A percentile compares a stretch with the other conserved stretches of the same genome.
Evolutionary conservation across 2,329 filamentous ascomycete species (phyloP).

Genomic region (Penicillium glabrum): DNA sequence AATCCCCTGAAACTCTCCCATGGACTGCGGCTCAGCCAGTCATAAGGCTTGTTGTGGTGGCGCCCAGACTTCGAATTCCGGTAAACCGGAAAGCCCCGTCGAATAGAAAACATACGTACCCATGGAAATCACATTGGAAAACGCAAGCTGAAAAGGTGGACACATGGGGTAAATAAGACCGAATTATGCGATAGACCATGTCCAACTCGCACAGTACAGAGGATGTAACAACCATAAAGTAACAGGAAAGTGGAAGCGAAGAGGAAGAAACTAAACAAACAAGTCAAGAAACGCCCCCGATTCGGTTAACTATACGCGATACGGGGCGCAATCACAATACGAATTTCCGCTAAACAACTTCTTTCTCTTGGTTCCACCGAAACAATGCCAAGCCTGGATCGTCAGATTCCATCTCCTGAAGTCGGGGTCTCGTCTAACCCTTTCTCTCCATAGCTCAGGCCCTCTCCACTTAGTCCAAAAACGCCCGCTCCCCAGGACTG

Average conservation of each 20-base stretch:
- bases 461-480: conserved; percentile 4
- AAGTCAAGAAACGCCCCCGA: background rate
- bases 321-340: background rate
- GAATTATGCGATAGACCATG: background rate
- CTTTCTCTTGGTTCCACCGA: conserved; percentile 1
- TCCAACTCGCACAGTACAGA: background rate
- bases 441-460: conserved; percentile 2
- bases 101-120: background rate
- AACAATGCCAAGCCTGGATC: conserved; percentile 11
- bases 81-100: background rate
- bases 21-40: background rate
- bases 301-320: background rate
- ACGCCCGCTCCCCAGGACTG: background rate
- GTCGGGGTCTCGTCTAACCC: background rate
- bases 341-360: conserved; percentile 5
- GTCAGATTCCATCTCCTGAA: conserved; percentile 10
- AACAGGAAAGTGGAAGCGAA: background rate
- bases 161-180: background rate
- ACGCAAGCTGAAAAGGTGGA: background rate
- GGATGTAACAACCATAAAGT: too few relatives aligned
- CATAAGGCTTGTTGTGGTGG: background rate
- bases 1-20: background rate
- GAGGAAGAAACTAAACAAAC: too few relatives aligned
- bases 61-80: background rate
- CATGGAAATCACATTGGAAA: background rate